Conservation (phyloP, 2,329 filamentous ascomycete species). For the Colletotrichum spinosum region DNA sequence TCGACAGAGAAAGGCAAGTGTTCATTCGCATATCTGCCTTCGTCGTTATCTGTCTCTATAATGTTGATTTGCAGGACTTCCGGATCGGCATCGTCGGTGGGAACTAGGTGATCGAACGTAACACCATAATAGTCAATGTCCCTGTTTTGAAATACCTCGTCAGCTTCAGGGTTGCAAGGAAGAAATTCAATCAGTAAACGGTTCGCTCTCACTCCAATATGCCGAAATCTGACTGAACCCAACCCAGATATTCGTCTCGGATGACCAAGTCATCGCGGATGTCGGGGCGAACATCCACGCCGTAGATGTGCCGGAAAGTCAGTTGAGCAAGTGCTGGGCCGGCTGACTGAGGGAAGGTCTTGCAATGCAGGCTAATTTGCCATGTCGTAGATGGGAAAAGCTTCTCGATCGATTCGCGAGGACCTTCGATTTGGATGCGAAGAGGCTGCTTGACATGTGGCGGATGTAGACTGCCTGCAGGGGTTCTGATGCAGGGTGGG, state of each 20-base stretch:
- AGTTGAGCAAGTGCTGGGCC: conserved; percentile 35
- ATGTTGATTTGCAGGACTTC: conserved; percentile 57
- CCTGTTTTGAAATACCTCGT: not conserved
- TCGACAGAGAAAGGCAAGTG: conserved; percentile 49
- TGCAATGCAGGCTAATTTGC: conserved; percentile 2
- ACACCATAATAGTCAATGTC: conserved; percentile 53
- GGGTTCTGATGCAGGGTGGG: conserved; percentile 35
- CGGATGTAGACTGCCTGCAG: conserved; percentile 35
- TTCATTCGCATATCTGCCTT: conserved; percentile 48
- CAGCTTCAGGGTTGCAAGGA: not conserved
- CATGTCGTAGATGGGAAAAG: conserved; percentile 36
- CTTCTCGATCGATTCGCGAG: conserved; percentile 37
- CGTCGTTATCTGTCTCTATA: conserved; percentile 50
- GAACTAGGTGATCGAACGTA: conserved; percentile 55
- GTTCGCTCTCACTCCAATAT: not conserved
- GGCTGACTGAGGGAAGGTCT: conserved; percentile 37
- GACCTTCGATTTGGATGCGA: conserved; percentile 41
- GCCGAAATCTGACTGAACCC: conserved; percentile 3
- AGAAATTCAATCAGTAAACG: not conserved
- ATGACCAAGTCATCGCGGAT: conserved; percentile 33
- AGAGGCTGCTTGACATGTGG: conserved; percentile 36
- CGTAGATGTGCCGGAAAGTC: conserved; percentile 35
- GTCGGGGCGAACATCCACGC: conserved; percentile 6
- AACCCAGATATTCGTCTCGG: conserved; percentile 39
- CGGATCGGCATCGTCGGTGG: conserved; percentile 48